phyloP scores from a whole-genome alignment of 2,329 filamentous ascomycete genomes.

The Geosmithia putterillii region DNA sequence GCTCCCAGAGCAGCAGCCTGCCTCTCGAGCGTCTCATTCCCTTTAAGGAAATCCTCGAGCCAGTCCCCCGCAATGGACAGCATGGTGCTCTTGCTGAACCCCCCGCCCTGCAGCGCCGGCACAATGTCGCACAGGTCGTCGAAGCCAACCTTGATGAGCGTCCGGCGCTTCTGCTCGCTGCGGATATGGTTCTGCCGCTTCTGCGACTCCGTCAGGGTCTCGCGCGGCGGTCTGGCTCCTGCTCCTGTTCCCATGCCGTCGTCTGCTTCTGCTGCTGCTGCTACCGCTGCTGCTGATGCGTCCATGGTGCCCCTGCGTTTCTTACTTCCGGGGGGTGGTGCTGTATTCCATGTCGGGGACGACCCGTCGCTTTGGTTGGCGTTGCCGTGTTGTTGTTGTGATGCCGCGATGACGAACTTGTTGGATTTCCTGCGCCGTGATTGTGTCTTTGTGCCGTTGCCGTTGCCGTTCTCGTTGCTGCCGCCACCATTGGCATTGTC shows the following conservation, averaged over 20 bases:
- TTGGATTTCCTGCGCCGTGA: slow-evolving; percentile 25
- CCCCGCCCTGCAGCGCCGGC: slow-evolving; percentile 59
- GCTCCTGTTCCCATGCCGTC: slow-evolving; percentile 35
- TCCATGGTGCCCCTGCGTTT: slow-evolving; percentile 35
- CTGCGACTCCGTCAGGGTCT: slow-evolving; percentile 70
- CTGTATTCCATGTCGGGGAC: no score
- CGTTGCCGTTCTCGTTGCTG: slow-evolving; percentile 15
- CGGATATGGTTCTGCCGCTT: slow-evolving; percentile 79
- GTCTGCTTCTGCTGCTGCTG: slow-evolving; percentile 17
- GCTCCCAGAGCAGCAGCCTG: slow-evolving; percentile 27
- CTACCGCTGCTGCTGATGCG: slow-evolving; percentile 1
- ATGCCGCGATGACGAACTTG: slow-evolving; percentile 14
- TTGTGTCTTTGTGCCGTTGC: neutral
- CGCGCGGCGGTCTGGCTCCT: slow-evolving; percentile 36
- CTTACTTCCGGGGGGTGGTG: no score
- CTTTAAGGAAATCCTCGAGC: slow-evolving; percentile 59
- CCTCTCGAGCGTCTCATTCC: slow-evolving; percentile 49
- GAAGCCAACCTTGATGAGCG: slow-evolving; percentile 71
- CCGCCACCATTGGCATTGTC: slow-evolving; percentile 28
- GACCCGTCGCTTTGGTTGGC: no score
- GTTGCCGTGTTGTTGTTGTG: neutral
- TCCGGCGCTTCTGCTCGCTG: slow-evolving; percentile 77
- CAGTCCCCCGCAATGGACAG: slow-evolving; percentile 66
- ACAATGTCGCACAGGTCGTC: slow-evolving; percentile 69
- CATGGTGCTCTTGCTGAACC: slow-evolving; percentile 74